These are phyloP conservation scores for Rhizopus stolonifer DNA, from an alignment of 371 early-diverging fungal species.

Conservation along the genomic window DNA sequence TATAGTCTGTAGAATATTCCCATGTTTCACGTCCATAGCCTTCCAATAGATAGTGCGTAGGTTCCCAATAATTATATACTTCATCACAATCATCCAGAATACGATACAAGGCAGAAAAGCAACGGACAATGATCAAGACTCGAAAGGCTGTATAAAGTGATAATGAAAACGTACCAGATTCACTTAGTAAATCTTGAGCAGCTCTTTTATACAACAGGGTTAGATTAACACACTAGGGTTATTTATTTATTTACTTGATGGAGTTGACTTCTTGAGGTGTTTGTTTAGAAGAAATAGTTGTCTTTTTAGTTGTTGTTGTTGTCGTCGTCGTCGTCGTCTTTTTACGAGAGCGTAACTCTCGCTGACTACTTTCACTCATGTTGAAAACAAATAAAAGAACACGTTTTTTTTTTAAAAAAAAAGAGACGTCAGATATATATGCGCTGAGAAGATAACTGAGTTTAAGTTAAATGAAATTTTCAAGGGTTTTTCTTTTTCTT, in stretches of 20 bases:
- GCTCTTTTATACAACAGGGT: constrained; percentile 19
- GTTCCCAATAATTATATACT: constrained; percentile 96
- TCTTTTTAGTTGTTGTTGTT: constrained; percentile 16
- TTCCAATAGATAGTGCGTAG: constrained; percentile 82
- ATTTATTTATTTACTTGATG: constrained; percentile 32
- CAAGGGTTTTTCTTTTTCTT: constrained; percentile 1
- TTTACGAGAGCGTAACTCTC: constrained; percentile 36
- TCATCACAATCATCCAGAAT: constrained; percentile 89
- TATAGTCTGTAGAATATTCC: constrained; percentile 91
- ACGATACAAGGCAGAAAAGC: constrained; percentile 65
- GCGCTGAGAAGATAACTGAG: too few species aligned
- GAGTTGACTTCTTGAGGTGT: constrained; percentile 6
- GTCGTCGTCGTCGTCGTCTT: constrained; percentile 26
- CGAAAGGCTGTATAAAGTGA: constrained; percentile 61
- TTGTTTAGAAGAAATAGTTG: constrained; percentile 4
- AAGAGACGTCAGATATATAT: too few species aligned
- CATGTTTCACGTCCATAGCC: constrained; percentile 92
- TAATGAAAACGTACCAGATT: constrained; percentile 42
- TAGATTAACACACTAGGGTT: neutral
- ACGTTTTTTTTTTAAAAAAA: too few species aligned
- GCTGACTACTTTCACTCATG: neutral
- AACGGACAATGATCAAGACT: constrained; percentile 56
- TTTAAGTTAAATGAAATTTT: too few species aligned
- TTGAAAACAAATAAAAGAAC: too few species aligned
- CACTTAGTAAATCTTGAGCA: constrained; percentile 37